Evolutionary conservation across 2,329 filamentous ascomycete species (phyloP).

Genomic region (Drechslerella coelobrocha): DNA sequence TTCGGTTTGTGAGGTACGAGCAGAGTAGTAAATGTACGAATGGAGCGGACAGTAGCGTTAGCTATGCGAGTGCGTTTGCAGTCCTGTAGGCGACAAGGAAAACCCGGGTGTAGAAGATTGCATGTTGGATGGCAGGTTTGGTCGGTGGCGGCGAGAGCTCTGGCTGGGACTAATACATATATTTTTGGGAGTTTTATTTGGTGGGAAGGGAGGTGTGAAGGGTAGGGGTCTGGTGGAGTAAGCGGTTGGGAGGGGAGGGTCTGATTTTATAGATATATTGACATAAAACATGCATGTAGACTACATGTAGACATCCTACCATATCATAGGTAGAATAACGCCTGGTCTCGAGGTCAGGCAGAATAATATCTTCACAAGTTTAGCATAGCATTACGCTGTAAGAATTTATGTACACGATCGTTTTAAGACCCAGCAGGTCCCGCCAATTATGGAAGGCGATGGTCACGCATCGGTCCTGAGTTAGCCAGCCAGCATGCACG

Average conservation of each 20-base stretch:
- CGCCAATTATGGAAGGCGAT: too few relatives aligned
- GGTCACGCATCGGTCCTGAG: too few relatives aligned
- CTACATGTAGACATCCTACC: not conserved
- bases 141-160: not conserved
- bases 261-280: not conserved
- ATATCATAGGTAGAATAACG: not conserved
- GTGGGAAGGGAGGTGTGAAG: too few relatives aligned
- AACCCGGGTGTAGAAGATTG: not conserved
- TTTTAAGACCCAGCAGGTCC: too few relatives aligned
- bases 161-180: not conserved
- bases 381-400: too few relatives aligned
- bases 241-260: not conserved
- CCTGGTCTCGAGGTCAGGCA: too few relatives aligned
- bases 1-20: constrained; percentile 85
- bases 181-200: too few relatives aligned
- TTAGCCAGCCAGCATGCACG: too few relatives aligned
- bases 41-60: constrained; percentile 81
- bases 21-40: constrained; percentile 77
- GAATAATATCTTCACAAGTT: too few relatives aligned
- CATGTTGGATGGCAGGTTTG: not conserved
- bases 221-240: too few relatives aligned
- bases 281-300: not conserved
- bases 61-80: constrained; percentile 92
- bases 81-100: constrained; percentile 63
- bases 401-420: too few relatives aligned